phyloP scores from a whole-genome alignment of 306 rosid species.

The Vigna nakashimae region DNA sequence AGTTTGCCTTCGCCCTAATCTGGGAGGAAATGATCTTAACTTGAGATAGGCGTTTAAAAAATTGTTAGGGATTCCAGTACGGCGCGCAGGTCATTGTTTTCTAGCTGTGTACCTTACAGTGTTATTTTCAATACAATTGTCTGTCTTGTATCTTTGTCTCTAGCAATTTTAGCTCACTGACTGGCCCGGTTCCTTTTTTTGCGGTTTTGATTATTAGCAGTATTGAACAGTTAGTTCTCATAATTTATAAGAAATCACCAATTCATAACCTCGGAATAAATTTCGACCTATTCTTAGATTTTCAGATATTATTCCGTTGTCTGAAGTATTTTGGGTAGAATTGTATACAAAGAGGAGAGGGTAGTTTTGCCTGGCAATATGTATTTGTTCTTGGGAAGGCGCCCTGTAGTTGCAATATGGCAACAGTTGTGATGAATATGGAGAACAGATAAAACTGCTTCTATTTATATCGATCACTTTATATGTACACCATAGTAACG shows the following conservation, averaged over 20 bases:
- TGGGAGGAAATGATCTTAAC: conserved; percentile 79
- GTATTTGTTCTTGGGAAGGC: background rate
- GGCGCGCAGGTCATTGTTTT: conserved; percentile 42
- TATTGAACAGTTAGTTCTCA: conserved; percentile 5
- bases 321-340: background rate
- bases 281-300: background rate
- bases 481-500: background rate
- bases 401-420: conserved; percentile 22
- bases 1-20: conserved; percentile 91
- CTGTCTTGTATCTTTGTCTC: conserved; percentile 30
- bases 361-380: background rate
- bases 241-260: conserved; percentile 37
- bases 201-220: conserved; percentile 37
- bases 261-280: conserved; percentile 1
- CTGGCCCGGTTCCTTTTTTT: conserved; percentile 45
- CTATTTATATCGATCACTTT: conserved; percentile 22
- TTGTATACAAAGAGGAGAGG: background rate
- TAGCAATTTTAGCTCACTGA: conserved; percentile 42
- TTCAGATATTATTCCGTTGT: conserved; percentile 1
- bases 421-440: background rate
- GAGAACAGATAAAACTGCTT: background rate
- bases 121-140: conserved; percentile 36
- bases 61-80: conserved; percentile 53
- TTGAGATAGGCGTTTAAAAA: conserved; percentile 50
- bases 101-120: conserved; percentile 50